phyloP scores from a whole-genome alignment of 495 filamentous ascomycete genomes.

The Penicillium crystallinum region DNA sequence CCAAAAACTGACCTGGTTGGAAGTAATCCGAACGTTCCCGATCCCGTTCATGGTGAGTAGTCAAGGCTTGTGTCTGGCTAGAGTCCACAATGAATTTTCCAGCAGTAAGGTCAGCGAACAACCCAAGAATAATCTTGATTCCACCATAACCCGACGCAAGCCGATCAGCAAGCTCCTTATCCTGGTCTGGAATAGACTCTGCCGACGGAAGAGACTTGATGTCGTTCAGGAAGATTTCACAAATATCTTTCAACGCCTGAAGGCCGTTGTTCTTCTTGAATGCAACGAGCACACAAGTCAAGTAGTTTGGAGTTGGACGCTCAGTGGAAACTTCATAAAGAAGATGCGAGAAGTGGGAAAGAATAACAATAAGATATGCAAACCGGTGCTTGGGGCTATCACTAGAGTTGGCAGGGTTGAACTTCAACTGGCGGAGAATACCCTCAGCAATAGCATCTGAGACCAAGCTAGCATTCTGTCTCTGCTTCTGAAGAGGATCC shows the following conservation, averaged over 20 bases:
- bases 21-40: slow-evolving; percentile 61
- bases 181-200: slow-evolving; percentile 30
- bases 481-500: slow-evolving; percentile 59
- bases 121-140: slow-evolving; percentile 76
- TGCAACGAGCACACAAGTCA: slow-evolving; percentile 74
- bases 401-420: slow-evolving; percentile 38
- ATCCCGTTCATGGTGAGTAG: slow-evolving; percentile 49
- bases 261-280: slow-evolving; percentile 82
- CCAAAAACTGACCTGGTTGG: slow-evolving; percentile 69
- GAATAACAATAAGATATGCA: slow-evolving; percentile 73
- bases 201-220: slow-evolving; percentile 48
- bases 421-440: slow-evolving; percentile 60
- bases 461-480: slow-evolving; percentile 63
- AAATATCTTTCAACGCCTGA: slow-evolving; percentile 63
- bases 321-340: slow-evolving; percentile 65
- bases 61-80: slow-evolving; percentile 56
- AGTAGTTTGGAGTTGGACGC: slow-evolving; percentile 56
- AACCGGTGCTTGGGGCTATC: slow-evolving; percentile 49
- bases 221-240: slow-evolving; percentile 66
- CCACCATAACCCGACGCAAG: slow-evolving; percentile 57
- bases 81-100: slow-evolving; percentile 77
- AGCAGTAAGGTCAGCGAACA: slow-evolving; percentile 70
- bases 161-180: slow-evolving; percentile 43
- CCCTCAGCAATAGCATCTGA: slow-evolving; percentile 73
- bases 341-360: slow-evolving; percentile 71